Evolutionary conservation across 192 early-diverging fungal genomes (phyloP), one percentile per base, ranked within the genome.

Genomic region (Coemansia sp.): DNA sequence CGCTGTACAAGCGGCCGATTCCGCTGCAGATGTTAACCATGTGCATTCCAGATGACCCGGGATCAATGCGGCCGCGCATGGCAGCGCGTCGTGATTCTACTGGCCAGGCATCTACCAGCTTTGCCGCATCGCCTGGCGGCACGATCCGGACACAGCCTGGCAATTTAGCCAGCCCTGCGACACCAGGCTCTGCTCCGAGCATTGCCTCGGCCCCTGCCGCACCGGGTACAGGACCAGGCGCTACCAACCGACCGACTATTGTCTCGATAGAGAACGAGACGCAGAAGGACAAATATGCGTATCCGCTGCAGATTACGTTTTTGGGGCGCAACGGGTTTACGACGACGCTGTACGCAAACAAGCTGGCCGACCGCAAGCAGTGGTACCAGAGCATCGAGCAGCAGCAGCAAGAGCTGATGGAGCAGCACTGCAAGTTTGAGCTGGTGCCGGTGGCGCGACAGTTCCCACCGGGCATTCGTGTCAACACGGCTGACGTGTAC

Each of bases 361-460:
- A 88, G 61, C 72, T 86, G 23, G 87, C 91, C 3, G 89, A 88
- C 57, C 83, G 91, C 31, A 83, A 84, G 61, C 84, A 92, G 53
- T 98, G 96, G 96, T 82, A 90, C 43, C 88, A 93, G 47, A 86
- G 85, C 51, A 93, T 98, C 57, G 69, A 82, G 64, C 67, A 71
- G 62, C 74, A 76, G 62, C 80, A 77, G 74, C 50, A 68, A 54
- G 72, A 82, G 71, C 64, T 82, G 57, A 73, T 77, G 71, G 74
- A 70, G 60, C 69, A 71, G 23, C 64, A 67, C 68, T 74, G 71
- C 65, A 75, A 77, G 63, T 83, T 83, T 45, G 82, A 83, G 64
- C 67, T 83, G 39, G 72, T 80, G 45, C 74, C 76, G 17, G 71
- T 83, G 38, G 68, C 77, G 19, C 61, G 61, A 29, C 62, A 72